These are phyloP conservation scores for Streptanthus diversifolius DNA, from an alignment of 345 rosid genomes.

Conservation along the genomic window DNA sequence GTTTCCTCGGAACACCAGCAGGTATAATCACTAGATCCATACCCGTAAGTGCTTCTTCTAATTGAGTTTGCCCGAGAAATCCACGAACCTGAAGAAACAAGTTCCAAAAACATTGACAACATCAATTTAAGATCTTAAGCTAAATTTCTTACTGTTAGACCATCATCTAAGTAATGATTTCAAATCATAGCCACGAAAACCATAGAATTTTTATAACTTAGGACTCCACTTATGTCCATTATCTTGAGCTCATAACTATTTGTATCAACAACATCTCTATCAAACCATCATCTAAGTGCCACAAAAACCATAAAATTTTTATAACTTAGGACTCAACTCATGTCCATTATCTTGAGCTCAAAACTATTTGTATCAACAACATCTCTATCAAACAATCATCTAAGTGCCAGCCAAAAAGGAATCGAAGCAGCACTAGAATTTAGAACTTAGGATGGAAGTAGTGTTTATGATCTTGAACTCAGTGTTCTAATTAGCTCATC, in stretches of 20 bases:
- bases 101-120: not conserved
- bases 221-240: not conserved
- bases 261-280: not conserved
- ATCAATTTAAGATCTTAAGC: not conserved
- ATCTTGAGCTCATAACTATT: not conserved
- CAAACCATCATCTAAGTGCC: too few species aligned
- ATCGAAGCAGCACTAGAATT: too few species aligned
- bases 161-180: not conserved
- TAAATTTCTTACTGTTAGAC: not conserved
- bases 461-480: too few species aligned
- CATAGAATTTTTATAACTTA: not conserved
- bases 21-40: constrained; percentile 93
- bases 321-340: not conserved
- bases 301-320: not conserved
- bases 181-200: not conserved
- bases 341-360: not conserved
- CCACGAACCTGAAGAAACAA: constrained; percentile 63
- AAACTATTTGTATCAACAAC: too few species aligned
- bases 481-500: too few species aligned
- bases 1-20: constrained; percentile 96
- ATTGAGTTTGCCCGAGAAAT: constrained; percentile 80
- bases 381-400: too few species aligned
- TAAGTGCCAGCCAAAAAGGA: too few species aligned
- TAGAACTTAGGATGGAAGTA: not conserved
- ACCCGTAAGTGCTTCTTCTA: constrained; percentile 84